Percentiles rank a stretch among this genome's conserved stretches.
phyloP scores from a whole-genome alignment of 1,284 basidiomycete genomes.

The Ustilago loliicola region DNA sequence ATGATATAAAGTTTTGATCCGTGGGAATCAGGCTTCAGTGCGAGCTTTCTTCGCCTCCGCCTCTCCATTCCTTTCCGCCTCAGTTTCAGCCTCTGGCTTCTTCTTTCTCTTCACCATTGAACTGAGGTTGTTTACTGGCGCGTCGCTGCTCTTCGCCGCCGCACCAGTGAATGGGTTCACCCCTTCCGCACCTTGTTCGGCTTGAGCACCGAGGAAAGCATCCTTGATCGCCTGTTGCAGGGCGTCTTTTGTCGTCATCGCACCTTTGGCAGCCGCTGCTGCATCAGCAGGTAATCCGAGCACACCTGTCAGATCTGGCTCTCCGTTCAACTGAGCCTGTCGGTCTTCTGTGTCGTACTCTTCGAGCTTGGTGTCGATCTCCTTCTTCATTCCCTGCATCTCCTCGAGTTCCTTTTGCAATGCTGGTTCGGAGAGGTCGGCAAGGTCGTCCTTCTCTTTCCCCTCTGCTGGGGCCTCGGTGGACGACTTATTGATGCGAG shows the following conservation, averaged over 20 bases:
- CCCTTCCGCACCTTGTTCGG: constrained; percentile 13
- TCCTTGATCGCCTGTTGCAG: constrained; percentile 67
- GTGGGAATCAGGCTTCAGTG: constrained; percentile 27
- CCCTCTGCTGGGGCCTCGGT: constrained; percentile 13
- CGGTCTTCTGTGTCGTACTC: constrained; percentile 58
- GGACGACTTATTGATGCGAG: constrained; percentile 18
- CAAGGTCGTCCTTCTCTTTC: constrained; percentile 58
- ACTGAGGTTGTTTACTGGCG: constrained; percentile 60
- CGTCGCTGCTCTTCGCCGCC: constrained; percentile 20
- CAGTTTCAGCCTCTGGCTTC: constrained; percentile 38
- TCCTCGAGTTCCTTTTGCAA: constrained; percentile 57
- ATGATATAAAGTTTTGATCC: neutral
- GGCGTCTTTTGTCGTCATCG: constrained; percentile 51
- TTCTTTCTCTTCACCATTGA: constrained; percentile 65
- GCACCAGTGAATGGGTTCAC: constrained; percentile 38
- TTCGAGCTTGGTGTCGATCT: constrained; percentile 65
- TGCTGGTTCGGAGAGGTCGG: constrained; percentile 43
- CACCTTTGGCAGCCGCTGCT: constrained; percentile 17
- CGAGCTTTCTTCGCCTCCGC: constrained; percentile 41
- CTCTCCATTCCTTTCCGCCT: constrained; percentile 12
- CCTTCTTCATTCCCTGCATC: constrained; percentile 60
- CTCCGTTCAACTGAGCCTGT: constrained; percentile 53
- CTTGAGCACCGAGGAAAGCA: constrained; percentile 61
- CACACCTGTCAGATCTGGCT: constrained; percentile 36
- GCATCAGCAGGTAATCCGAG: constrained; percentile 36